phyloP scores from a whole-genome alignment of 2,329 filamentous ascomycete genomes.

The Nemania abortiva region DNA sequence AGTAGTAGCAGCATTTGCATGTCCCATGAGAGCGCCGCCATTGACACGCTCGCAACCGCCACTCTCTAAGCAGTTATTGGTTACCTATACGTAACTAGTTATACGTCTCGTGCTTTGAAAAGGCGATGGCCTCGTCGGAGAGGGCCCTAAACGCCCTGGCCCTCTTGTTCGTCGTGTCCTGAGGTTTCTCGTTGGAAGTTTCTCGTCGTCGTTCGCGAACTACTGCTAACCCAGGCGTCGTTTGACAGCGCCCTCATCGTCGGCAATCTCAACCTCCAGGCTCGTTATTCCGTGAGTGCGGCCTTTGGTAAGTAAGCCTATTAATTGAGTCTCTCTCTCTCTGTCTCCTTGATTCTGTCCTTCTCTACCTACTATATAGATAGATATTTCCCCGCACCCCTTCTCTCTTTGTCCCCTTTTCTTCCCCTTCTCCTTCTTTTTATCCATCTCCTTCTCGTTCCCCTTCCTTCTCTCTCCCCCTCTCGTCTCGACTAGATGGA shows the following conservation, averaged over 20 bases:
- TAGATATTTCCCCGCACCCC: background rate
- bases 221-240: background rate
- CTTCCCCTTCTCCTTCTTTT: background rate
- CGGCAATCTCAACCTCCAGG: slow-evolving; percentile 47
- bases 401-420: slow-evolving; percentile 8
- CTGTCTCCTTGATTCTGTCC: no score
- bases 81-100: no score
- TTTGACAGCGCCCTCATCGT: slow-evolving; percentile 41
- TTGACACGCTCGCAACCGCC: background rate
- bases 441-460: background rate
- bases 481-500: background rate
- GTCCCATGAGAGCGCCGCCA: background rate
- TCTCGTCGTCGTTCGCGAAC: background rate
- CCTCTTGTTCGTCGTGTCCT: slow-evolving; percentile 22
- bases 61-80: background rate
- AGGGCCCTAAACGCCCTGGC: slow-evolving; percentile 11
- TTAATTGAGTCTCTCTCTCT: background rate
- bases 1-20: background rate
- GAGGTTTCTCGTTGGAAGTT: background rate
- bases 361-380: no score
- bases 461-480: background rate
- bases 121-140: slow-evolving; percentile 17
- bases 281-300: slow-evolving; percentile 53
- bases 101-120: background rate
- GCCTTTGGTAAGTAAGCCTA: slow-evolving; percentile 56